These are phyloP conservation scores for Aspergillus funiculosus DNA, from an alignment of 495 filamentous ascomycete genomes.

Conservation along the genomic window DNA sequence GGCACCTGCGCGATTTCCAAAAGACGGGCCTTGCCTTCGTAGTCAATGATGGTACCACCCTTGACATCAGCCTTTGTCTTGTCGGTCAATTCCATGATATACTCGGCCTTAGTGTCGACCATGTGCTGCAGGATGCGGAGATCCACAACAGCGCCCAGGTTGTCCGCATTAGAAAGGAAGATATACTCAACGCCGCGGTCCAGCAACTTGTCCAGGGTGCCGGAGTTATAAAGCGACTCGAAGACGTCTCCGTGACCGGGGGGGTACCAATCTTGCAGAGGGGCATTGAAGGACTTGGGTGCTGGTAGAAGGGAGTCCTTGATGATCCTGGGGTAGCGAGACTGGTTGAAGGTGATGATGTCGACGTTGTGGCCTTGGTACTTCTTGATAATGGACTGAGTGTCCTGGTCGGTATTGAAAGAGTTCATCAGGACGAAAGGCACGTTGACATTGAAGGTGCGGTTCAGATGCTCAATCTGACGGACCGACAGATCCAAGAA, in stretches of 20 bases:
- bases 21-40: conserved; percentile 90
- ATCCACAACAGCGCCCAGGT: conserved; percentile 95
- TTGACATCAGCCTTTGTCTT: conserved; percentile 99
- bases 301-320: conserved; percentile 97
- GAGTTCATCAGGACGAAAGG: conserved; percentile 99
- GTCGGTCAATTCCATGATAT: conserved; percentile 99
- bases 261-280: conserved; percentile 96
- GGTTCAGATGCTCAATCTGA: conserved; percentile 99
- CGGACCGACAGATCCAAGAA: conserved; percentile 98
- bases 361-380: conserved; percentile 99
- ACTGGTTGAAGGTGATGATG: conserved; percentile 99
- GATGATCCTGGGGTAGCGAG: conserved; percentile 90
- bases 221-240: conserved; percentile 99
- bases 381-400: conserved; percentile 99
- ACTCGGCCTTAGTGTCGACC: conserved; percentile 90
- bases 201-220: conserved; percentile 92
- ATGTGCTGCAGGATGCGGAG: conserved; percentile 98
- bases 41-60: conserved; percentile 99
- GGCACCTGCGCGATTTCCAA: conserved; percentile 99
- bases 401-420: conserved; percentile 99
- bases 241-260: conserved; percentile 99
- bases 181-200: conserved; percentile 92
- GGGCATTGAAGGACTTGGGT: conserved; percentile 81
- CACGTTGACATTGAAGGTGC: conserved; percentile 93
- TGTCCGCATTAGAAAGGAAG: conserved; percentile 99